phyloP scores from a whole-genome alignment of 116 monocot genomes.

The Thalassia testudinum region DNA sequence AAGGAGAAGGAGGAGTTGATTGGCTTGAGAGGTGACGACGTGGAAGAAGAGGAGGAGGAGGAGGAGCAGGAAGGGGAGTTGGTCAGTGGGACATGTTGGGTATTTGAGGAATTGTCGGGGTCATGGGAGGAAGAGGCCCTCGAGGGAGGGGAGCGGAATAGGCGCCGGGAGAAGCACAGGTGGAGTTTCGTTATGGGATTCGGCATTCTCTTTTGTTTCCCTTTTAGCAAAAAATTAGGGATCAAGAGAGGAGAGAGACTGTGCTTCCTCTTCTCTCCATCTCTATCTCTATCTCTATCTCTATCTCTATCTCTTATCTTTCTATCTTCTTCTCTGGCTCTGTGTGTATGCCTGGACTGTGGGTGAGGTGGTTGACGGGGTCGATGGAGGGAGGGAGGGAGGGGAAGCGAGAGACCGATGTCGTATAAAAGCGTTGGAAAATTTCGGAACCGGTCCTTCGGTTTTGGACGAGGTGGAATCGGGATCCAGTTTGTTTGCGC shows the following conservation, averaged over 20 bases:
- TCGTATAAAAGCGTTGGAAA: too few species aligned
- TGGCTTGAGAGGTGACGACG: neutral
- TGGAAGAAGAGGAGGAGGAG: neutral
- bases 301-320: neutral
- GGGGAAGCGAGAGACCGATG: too few species aligned
- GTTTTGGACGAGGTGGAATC: too few species aligned
- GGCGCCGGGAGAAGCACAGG: neutral
- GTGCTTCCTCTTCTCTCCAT: too few species aligned
- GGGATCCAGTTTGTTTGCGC: too few species aligned
- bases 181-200: neutral
- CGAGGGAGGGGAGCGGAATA: neutral
- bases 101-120: neutral
- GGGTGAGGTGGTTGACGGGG: too few species aligned
- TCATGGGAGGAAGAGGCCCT: neutral
- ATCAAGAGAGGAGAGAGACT: too few species aligned
- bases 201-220: neutral
- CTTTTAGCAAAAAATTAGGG: too few species aligned
- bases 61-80: neutral
- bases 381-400: too few species aligned
- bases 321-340: neutral
- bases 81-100: neutral
- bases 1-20: neutral
- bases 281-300: too few species aligned
- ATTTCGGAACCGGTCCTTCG: too few species aligned
- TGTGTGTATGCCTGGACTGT: too few species aligned